A percentile compares a stretch with the other conserved stretches of the same genome.
Conservation (phyloP, 805 yeast genomes). For the Ogataea haglerorum region DNA sequence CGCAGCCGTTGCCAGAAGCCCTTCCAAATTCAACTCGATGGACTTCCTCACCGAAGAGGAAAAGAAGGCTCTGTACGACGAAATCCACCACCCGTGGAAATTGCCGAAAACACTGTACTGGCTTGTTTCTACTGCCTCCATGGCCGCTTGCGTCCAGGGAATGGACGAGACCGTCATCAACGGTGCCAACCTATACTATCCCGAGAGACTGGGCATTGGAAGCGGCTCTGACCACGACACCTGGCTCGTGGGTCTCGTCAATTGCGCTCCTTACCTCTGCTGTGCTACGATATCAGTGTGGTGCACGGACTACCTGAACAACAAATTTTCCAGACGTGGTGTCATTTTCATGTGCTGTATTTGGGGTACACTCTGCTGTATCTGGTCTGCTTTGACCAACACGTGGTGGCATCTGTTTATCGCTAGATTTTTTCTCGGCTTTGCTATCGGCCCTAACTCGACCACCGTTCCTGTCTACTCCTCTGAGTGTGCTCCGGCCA, state of each 20-base stretch:
- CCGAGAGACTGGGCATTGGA: constrained; percentile 52
- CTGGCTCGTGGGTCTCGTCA: constrained; percentile 60
- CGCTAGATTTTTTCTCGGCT: constrained; percentile 34
- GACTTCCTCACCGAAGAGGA: constrained; percentile 51
- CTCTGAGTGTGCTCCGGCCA: constrained; percentile 36
- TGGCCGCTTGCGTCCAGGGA: constrained; percentile 79
- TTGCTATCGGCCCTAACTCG: constrained; percentile 36
- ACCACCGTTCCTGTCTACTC: constrained; percentile 38
- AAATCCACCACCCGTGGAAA: constrained; percentile 44
- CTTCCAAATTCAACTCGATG: constrained; percentile 55
- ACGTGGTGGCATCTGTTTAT: constrained; percentile 69
- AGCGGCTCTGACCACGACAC: constrained; percentile 44
- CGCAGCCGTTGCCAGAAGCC: constrained; percentile 64
- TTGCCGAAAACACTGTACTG: constrained; percentile 46
- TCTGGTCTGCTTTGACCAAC: constrained; percentile 65
- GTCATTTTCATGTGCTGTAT: constrained; percentile 63
- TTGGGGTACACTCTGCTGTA: constrained; percentile 57
- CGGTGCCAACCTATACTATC: constrained; percentile 67
- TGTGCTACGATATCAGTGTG: constrained; percentile 61
- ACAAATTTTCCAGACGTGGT: constrained; percentile 58
- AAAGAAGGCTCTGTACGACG: constrained; percentile 47
- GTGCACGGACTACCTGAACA: constrained; percentile 59
- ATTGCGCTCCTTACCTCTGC: constrained; percentile 69
- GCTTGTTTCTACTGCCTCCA: constrained; percentile 61
- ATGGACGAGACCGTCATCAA: constrained; percentile 76